Evolutionary conservation across 805 yeast genomes (phyloP).

Genomic region (Ogataea neopini): DNA sequence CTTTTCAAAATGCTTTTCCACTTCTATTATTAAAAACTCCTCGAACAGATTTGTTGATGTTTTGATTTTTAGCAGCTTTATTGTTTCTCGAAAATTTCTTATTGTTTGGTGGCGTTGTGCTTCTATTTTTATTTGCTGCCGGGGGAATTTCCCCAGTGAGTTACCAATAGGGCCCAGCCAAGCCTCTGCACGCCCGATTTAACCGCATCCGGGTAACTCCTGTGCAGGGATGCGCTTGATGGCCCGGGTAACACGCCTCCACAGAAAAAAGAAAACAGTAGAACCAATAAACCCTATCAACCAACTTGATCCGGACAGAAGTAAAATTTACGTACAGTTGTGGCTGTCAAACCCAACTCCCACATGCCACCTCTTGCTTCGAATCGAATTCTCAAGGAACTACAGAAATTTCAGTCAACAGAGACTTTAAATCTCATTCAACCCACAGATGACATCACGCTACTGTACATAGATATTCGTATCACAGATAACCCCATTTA

Average conservation of each 20-base stretch:
- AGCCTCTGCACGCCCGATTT: too few relatives aligned
- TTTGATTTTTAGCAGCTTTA: conserved; percentile 4
- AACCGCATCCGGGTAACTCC: neutral
- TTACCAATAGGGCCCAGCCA: too few relatives aligned
- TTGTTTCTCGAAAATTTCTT: conserved; percentile 2
- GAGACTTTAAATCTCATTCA: conserved; percentile 17
- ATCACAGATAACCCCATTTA: conserved; percentile 41
- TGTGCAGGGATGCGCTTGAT: too few relatives aligned
- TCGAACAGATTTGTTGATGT: conserved; percentile 7
- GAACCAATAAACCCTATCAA: too few relatives aligned
- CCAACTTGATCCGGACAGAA: too few relatives aligned
- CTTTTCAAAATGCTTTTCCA: conserved; percentile 3
- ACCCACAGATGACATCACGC: conserved; percentile 16
- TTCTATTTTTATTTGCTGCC: conserved; percentile 3
- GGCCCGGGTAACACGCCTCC: too few relatives aligned
- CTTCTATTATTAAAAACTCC: conserved; percentile 5
- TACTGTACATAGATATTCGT: conserved; percentile 40
- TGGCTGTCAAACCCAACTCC: too few relatives aligned
- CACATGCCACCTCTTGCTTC: conserved; percentile 17
- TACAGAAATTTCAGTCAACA: conserved; percentile 17
- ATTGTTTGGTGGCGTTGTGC: neutral
- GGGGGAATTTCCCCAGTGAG: neutral
- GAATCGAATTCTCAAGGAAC: conserved; percentile 23
- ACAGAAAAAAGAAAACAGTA: too few relatives aligned
- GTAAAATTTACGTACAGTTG: too few relatives aligned